These are phyloP conservation scores for Trichoderma aggressivum DNA, from an alignment of 2,329 filamentous ascomycete species.

Conservation along the genomic window DNA sequence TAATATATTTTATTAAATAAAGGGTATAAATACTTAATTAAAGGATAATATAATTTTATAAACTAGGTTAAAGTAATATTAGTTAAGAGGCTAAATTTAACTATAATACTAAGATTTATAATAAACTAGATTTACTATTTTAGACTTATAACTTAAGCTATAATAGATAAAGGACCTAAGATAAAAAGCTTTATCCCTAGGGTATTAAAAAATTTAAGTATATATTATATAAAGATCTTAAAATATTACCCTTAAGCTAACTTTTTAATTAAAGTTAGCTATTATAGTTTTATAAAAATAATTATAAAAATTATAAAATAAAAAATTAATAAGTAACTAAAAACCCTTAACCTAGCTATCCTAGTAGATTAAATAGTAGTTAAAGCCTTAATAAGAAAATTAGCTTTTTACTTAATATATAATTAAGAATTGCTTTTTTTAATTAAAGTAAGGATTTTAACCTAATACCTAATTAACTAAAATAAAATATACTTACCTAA, in stretches of 20 bases:
- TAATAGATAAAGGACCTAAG: not conserved
- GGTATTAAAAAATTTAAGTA: not conserved
- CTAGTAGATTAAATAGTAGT: too few species aligned
- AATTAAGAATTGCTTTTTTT: too few species aligned
- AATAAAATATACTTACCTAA: not conserved
- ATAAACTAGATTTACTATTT: not conserved
- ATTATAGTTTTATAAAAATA: not conserved
- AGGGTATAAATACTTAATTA: not conserved
- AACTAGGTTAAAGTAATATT: not conserved
- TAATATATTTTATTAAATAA: not conserved
- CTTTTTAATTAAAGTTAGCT: not conserved
- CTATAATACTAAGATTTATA: not conserved
- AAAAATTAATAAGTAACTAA: not conserved
- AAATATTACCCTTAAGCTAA: not conserved
- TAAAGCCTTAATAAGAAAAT: too few species aligned
- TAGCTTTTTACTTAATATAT: too few species aligned
- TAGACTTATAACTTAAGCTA: not conserved
- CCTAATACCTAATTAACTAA: not conserved
- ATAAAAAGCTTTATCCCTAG: not conserved
- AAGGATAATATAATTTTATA: not conserved
- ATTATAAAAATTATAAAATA: not conserved
- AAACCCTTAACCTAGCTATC: too few species aligned
- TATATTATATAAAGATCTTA: not conserved
- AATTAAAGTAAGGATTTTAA: too few species aligned
- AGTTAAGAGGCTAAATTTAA: not conserved